A percentile compares a stretch with the other conserved stretches of the same genome.
Evolutionary conservation across 140 eudicot species (phyloP).

Genomic region (Bidens hawaiensis): DNA sequence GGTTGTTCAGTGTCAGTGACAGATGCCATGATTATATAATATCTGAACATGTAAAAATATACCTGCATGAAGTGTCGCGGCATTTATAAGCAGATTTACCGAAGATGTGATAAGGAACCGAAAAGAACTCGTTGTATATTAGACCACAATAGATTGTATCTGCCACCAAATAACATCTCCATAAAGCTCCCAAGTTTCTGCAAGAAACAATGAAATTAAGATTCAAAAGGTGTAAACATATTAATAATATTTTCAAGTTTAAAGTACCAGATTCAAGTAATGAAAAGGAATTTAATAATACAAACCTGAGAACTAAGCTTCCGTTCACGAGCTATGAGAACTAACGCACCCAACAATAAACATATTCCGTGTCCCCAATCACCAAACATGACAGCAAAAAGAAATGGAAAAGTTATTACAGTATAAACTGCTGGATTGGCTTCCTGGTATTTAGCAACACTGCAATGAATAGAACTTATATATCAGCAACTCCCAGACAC

Average conservation of each 20-base stretch:
- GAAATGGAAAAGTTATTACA: conserved; percentile 91
- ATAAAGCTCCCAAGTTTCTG: conserved; percentile 99
- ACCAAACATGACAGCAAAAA: conserved; percentile 99
- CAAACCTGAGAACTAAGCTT: conserved; percentile 83
- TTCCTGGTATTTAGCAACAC: conserved; percentile 98
- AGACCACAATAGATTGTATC: conserved; percentile 94
- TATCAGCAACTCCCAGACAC: conserved; percentile 21
- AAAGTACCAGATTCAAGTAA: conserved; percentile 6
- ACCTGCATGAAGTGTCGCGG: conserved; percentile 89
- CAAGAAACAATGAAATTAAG: conserved; percentile 16
- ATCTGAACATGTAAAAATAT: conserved; percentile 5
- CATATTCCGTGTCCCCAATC: conserved; percentile 99
- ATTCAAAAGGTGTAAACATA: neutral
- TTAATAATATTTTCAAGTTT: neutral
- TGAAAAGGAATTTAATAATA: neutral
- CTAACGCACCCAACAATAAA: conserved; percentile 70
- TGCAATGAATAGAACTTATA: conserved; percentile 24
- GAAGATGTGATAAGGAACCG: conserved; percentile 93
- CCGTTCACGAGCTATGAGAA: conserved; percentile 81
- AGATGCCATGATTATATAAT: conserved; percentile 3
- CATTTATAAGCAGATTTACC: conserved; percentile 91
- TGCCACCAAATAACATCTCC: conserved; percentile 99
- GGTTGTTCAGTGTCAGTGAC: conserved; percentile 26
- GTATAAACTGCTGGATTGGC: conserved; percentile 98
- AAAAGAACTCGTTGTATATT: conserved; percentile 93